Evolutionary conservation across 2,329 filamentous ascomycete genomes (phyloP).

Genomic region (Polychaeton citri): DNA sequence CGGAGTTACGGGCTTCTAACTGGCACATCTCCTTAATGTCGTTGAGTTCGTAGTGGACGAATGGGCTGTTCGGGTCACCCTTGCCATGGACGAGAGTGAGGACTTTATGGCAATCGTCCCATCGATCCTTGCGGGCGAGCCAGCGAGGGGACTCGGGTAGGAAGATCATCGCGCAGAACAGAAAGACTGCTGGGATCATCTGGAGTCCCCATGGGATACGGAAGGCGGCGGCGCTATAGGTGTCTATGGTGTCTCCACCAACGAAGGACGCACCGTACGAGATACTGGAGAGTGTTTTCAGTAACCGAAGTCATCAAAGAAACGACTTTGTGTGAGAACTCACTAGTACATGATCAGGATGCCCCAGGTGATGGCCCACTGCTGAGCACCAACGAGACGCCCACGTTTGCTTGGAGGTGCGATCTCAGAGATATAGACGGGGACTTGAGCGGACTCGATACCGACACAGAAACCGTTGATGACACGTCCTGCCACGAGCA

Average conservation of each 20-base stretch:
- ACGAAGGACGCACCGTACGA: conserved; percentile 52
- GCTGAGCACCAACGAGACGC: conserved; percentile 56
- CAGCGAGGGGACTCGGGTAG: conserved; percentile 32
- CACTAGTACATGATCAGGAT: conserved; percentile 54
- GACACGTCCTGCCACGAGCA: conserved; percentile 55
- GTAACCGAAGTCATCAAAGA: no score
- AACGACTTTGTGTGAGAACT: no score
- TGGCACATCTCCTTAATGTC: conserved; percentile 58
- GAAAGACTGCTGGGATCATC: conserved; percentile 26
- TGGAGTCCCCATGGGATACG: conserved; percentile 34
- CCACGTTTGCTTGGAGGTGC: conserved; percentile 44
- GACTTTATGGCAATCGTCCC: conserved; percentile 30
- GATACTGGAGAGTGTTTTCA: conserved; percentile 29
- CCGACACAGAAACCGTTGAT: conserved; percentile 60
- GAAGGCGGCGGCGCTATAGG: conserved; percentile 30
- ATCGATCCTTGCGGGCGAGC: conserved; percentile 32
- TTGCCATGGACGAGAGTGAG: conserved; percentile 30
- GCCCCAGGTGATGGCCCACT: conserved; percentile 54
- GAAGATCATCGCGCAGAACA: conserved; percentile 28
- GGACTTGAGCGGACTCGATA: conserved; percentile 55
- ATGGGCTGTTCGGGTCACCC: conserved; percentile 25
- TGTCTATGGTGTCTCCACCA: conserved; percentile 21
- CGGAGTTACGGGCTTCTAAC: conserved; percentile 55
- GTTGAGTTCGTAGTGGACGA: conserved; percentile 53
- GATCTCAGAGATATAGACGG: conserved; percentile 51